Conservation (phyloP, 768 basidiomycete genomes). For the Russula emetica region DNA sequence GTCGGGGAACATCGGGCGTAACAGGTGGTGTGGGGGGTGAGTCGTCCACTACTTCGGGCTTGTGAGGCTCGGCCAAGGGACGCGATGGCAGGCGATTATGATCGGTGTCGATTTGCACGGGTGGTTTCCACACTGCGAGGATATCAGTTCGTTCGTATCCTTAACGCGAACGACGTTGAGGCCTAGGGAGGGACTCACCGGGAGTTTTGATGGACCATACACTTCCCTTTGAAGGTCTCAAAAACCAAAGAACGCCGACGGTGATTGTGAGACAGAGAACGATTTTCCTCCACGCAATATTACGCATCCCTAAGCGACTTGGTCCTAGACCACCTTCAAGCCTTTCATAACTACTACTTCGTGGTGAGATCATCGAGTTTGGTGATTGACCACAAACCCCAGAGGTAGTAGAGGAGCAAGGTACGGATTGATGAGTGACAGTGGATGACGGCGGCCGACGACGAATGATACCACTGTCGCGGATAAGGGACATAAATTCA, state of each 20-base stretch:
- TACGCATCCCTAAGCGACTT: constrained; percentile 33
- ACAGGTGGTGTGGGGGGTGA: neutral
- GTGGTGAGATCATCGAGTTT: constrained; percentile 35
- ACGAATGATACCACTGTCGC: neutral
- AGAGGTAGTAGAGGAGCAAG: neutral
- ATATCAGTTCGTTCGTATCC: neutral
- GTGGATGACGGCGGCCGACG: neutral
- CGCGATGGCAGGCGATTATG: neutral
- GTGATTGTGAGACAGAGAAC: constrained; percentile 54
- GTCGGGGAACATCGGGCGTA: constrained; percentile 29
- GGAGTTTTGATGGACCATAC: constrained; percentile 30
- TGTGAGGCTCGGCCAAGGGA: constrained; percentile 7
- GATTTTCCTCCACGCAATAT: constrained; percentile 61
- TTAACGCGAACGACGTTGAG: neutral
- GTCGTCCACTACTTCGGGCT: constrained; percentile 8
- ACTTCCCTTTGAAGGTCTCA: constrained; percentile 47
- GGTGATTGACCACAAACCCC: neutral
- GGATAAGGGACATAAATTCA: neutral
- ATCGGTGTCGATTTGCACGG: neutral
- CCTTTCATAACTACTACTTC: constrained; percentile 51
- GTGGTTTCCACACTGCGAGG: constrained; percentile 6
- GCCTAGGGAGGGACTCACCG: constrained; percentile 26
- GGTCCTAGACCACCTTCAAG: constrained; percentile 61
- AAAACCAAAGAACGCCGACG: constrained; percentile 60
- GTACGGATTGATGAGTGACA: neutral